A percentile compares a stretch with the other conserved stretches of the same genome.
These are phyloP conservation scores for Acrocalymma vagum DNA, from an alignment of 2,329 filamentous ascomycete genomes.

Conservation along the genomic window DNA sequence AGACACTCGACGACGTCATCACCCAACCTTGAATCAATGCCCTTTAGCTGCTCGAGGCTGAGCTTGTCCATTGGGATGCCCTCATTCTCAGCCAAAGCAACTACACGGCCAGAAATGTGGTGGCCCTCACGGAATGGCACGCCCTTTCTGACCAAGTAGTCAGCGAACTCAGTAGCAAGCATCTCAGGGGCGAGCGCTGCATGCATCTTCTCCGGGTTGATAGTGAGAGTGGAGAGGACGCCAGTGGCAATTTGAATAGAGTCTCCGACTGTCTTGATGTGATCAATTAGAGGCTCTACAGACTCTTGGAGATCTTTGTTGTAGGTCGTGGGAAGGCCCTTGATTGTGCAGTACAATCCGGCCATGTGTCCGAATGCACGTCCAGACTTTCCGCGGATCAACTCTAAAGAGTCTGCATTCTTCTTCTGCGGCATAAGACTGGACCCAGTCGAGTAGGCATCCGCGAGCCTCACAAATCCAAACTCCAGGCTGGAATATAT, in stretches of 20 bases:
- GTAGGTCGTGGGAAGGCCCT: slow-evolving; percentile 82
- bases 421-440: slow-evolving; percentile 87
- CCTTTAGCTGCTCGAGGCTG: slow-evolving; percentile 70
- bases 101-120: slow-evolving; percentile 77
- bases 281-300: slow-evolving; percentile 85
- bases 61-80: slow-evolving; percentile 75
- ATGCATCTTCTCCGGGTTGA: slow-evolving; percentile 78
- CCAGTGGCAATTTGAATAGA: slow-evolving; percentile 85
- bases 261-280: slow-evolving; percentile 81
- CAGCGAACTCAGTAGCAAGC: slow-evolving; percentile 76
- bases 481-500: slow-evolving; percentile 82
- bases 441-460: slow-evolving; percentile 81
- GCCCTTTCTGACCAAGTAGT: slow-evolving; percentile 70
- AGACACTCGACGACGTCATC: slow-evolving; percentile 76
- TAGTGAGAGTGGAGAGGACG: slow-evolving; percentile 76
- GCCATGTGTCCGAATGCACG: slow-evolving; percentile 83
- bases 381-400: slow-evolving; percentile 80
- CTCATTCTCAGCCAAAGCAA: slow-evolving; percentile 75
- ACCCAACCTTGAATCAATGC: slow-evolving; percentile 73
- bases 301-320: slow-evolving; percentile 94
- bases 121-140: slow-evolving; percentile 84
- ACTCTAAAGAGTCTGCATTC: slow-evolving; percentile 77
- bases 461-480: slow-evolving; percentile 76
- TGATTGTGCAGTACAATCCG: slow-evolving; percentile 78
- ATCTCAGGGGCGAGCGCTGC: slow-evolving; percentile 83